Base-by-base conservation (phyloP, 116 monocot species). In the Phalaenopsis hybrid region DNA sequence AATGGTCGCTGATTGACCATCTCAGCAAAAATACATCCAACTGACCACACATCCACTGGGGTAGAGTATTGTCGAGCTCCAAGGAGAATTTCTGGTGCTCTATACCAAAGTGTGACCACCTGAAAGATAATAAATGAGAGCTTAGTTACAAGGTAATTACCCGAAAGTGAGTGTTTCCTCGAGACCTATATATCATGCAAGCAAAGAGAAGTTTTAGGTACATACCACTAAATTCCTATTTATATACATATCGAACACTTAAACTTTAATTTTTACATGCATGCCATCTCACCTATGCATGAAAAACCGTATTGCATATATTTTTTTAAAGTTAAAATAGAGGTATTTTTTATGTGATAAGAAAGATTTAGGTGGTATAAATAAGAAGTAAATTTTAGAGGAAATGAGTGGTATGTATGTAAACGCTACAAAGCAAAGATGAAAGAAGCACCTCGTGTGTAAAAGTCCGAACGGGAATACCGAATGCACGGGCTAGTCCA, bases 101-200 rank as follows among this genome's bases (percentile, higher is more conserved):
- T 91, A 70, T 98, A 98, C 98, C 98, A 98, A 5, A 98, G 87
- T 44, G 98, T 98, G 43, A 98, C 95, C 28, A 98, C 98, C 98
- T 98, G 88, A 88, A 89, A 78, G 37, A 55, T 15, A 41, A 43
- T 43, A 21, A 73, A 33, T 37, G 41, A 31, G 37, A 13, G 12
- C 69, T 16, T 73, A 43, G 16, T 67, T 67, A 16, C 55, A 55
- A 55, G 4, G 23, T 7, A 16, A 28, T 9, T 28, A 28, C 6
- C 3, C 4, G 67, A 67, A 67, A 67, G 18, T 61, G 15, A 4
- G 17, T 61, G 17, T 61, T 6, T 61, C 61, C 17, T 48, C 4
- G 3, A 69, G 1, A 69, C 31, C 58, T 1, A 20, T 58, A 58
- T 20, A 58, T 58, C 20, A 58, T 41, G 41, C 41, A 41, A 41